These are phyloP conservation scores for Ophiobolus disseminans DNA, from an alignment of 2,329 filamentous ascomycete genomes.

Conservation along the genomic window DNA sequence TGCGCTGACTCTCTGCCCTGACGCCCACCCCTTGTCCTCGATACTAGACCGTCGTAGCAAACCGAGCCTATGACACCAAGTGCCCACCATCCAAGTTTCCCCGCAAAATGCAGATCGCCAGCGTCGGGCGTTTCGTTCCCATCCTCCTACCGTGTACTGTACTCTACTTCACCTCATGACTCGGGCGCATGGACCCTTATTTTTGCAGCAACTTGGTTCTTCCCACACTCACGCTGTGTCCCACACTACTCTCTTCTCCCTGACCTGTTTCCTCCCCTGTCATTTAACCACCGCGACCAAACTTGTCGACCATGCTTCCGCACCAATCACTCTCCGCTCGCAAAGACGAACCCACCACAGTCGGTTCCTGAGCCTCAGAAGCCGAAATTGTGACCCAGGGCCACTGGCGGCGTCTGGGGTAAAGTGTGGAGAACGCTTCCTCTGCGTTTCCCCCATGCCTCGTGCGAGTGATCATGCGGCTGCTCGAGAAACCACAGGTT, in stretches of 20 bases:
- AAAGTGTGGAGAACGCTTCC: constrained; percentile 24
- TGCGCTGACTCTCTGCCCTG: constrained; percentile 6
- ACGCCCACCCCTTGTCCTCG: constrained; percentile 8
- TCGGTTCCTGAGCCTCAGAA: constrained; percentile 35
- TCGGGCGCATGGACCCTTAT: constrained; percentile 14
- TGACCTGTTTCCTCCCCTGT: not conserved
- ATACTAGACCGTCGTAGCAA: constrained; percentile 9
- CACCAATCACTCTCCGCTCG: constrained; percentile 1
- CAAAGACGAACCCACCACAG: constrained; percentile 1
- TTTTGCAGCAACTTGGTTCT: not conserved
- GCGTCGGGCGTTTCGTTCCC: constrained; percentile 6
- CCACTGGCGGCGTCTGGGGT: constrained; percentile 20
- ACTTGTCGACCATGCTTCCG: constrained; percentile 1
- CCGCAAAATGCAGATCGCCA: constrained; percentile 22
- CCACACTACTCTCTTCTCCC: not conserved
- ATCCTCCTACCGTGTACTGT: not conserved
- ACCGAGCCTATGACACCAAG: constrained; percentile 13
- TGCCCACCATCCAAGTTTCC: constrained; percentile 19
- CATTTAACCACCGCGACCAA: constrained; percentile 14
- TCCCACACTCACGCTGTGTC: not conserved
- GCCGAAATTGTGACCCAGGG: constrained; percentile 18
- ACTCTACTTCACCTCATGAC: constrained; percentile 10
- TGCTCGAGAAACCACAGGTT: constrained; percentile 6
- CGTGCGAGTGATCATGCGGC: constrained; percentile 20
- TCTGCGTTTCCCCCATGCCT: not conserved